Evolutionary conservation across 352 stramenopile genomes (phyloP).

Genomic region (Phytophthora sp.): DNA sequence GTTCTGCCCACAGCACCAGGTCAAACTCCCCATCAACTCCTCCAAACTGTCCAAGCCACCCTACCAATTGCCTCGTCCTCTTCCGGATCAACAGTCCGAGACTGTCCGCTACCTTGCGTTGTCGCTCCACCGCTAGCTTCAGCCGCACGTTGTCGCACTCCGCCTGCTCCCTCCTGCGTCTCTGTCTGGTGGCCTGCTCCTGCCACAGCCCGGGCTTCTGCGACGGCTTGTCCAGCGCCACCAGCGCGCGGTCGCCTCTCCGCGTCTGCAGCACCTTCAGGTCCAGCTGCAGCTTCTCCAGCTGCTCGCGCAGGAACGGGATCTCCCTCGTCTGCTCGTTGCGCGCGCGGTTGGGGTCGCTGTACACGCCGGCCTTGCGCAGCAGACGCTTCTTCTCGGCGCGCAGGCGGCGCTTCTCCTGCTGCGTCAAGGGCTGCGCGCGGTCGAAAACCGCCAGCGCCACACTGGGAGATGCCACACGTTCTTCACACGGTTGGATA

Average conservation of each 20-base stretch:
- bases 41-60: background rate
- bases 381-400: conserved; percentile 20
- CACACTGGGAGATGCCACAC: background rate
- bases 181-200: conserved; percentile 24
- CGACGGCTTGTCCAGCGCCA: background rate
- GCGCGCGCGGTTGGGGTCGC: conserved; percentile 31
- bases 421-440: background rate
- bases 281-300: conserved; percentile 42
- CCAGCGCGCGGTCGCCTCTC: background rate
- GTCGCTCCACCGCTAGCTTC: conserved; percentile 43
- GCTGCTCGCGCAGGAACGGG: conserved; percentile 36
- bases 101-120: conserved; percentile 44
- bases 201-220: conserved; percentile 25
- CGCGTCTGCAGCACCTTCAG: conserved; percentile 27
- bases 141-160: conserved; percentile 42
- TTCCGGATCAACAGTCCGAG: conserved; percentile 39
- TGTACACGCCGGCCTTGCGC: conserved; percentile 17
- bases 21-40: background rate
- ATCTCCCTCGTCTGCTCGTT: conserved; percentile 45
- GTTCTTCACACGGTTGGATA: background rate
- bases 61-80: conserved; percentile 22
- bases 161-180: conserved; percentile 3
- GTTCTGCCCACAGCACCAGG: conserved; percentile 5
- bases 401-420: conserved; percentile 11
- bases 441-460: background rate